Percentiles rank a stretch among this genome's conserved stretches.
phyloP scores from a whole-genome alignment of 257 asterid species.

The Penstemon newberryi region DNA sequence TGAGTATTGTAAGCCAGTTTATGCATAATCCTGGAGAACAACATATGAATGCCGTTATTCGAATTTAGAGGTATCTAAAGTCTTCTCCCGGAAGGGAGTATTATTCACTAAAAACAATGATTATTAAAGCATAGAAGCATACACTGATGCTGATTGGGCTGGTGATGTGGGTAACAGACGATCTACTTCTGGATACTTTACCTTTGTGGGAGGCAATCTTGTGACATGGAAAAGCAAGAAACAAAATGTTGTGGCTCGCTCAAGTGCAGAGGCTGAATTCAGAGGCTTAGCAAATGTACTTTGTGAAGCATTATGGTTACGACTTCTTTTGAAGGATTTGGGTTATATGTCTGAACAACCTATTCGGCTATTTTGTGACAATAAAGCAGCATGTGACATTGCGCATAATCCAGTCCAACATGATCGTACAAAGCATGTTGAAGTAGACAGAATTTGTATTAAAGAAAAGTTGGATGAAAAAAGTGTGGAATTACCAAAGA shows the following conservation, averaged over 20 bases:
- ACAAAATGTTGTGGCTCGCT: constrained; percentile 17
- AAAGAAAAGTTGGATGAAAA: not conserved
- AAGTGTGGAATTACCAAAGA: not conserved
- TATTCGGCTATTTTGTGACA: not conserved
- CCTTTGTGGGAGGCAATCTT: not conserved
- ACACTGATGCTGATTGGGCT: constrained; percentile 14
- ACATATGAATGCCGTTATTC: not conserved
- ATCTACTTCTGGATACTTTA: constrained; percentile 6
- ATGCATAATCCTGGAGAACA: not conserved
- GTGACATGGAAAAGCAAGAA: constrained; percentile 1
- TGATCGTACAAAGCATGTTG: too few species aligned
- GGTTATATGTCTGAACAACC: not conserved
- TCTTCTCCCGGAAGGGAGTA: not conserved
- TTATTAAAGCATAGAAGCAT: not conserved
- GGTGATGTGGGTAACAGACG: not conserved
- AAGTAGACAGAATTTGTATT: not conserved
- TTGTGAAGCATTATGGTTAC: constrained; percentile 24
- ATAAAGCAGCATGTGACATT: constrained; percentile 21
- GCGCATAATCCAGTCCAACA: constrained; percentile 1
- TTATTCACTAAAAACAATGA: not conserved
- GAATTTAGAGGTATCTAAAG: not conserved
- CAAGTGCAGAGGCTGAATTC: constrained; percentile 22
- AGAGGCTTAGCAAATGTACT: constrained; percentile 16
- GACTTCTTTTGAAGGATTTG: not conserved
- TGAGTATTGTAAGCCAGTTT: not conserved